phyloP scores from a whole-genome alignment of 345 rosid species.

The Boechera stricta region DNA sequence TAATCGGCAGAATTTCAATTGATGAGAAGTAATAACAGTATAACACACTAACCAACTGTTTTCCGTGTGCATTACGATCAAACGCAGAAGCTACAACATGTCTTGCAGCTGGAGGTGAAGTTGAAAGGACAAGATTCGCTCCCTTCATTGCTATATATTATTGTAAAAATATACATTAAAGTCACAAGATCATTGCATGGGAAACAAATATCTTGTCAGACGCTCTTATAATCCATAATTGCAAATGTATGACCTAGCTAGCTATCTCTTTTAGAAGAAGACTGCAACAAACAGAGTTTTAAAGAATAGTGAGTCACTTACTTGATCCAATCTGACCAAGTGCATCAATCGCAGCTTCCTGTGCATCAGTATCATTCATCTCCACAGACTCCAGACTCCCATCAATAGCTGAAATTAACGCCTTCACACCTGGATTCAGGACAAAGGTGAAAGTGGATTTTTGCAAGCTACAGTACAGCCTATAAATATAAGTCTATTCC shows the following conservation, averaged over 20 bases:
- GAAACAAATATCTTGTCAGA: conserved; percentile 2
- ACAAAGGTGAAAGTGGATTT: conserved; percentile 15
- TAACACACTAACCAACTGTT: conserved; percentile 73
- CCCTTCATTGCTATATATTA: conserved; percentile 63
- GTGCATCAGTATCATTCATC: conserved; percentile 61
- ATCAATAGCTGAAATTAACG: conserved; percentile 73
- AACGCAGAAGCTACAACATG: conserved; percentile 75
- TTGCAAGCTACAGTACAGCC: conserved; percentile 15
- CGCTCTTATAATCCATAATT: background rate
- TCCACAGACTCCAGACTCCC: conserved; percentile 55
- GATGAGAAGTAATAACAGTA: background rate
- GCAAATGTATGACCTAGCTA: conserved; percentile 9
- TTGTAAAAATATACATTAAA: background rate
- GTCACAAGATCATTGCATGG: background rate
- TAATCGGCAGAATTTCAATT: background rate
- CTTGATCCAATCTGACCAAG: conserved; percentile 87
- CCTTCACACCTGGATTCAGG: conserved; percentile 61
- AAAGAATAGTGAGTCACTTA: conserved; percentile 51
- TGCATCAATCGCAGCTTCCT: conserved; percentile 84
- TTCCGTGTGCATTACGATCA: conserved; percentile 70
- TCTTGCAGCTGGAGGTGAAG: conserved; percentile 72
- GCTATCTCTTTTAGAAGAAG: conserved; percentile 15
- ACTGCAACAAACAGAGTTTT: background rate
- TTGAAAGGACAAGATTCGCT: conserved; percentile 65
- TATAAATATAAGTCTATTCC: conserved; percentile 2